Percentiles rank a stretch among this genome's conserved stretches.
phyloP scores from a whole-genome alignment of 192 early-diverging fungal species.

The Coemansia sp. region DNA sequence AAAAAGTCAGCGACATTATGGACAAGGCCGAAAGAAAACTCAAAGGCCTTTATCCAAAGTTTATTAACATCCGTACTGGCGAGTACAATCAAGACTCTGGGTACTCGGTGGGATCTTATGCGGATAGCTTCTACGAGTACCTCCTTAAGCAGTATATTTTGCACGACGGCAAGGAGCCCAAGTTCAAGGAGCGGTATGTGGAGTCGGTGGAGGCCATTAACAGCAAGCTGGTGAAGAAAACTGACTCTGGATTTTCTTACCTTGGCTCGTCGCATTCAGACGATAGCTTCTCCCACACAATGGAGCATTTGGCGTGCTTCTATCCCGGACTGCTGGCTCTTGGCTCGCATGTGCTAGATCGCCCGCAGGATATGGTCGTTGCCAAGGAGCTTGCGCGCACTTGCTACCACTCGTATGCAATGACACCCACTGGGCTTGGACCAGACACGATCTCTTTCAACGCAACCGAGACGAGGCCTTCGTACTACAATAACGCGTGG shows the following conservation, averaged over 20 bases:
- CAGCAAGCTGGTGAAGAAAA: slow-evolving; percentile 23
- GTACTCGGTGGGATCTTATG: slow-evolving; percentile 71
- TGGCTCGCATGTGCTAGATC: slow-evolving; percentile 53
- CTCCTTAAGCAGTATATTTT: slow-evolving; percentile 84
- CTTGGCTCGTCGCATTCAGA: slow-evolving; percentile 8
- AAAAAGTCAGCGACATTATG: slow-evolving; percentile 55
- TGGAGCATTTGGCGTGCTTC: slow-evolving; percentile 96
- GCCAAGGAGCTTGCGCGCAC: slow-evolving; percentile 72
- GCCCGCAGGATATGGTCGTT: slow-evolving; percentile 61
- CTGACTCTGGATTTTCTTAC: slow-evolving; percentile 3
- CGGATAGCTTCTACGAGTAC: slow-evolving; percentile 96
- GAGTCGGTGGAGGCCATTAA: slow-evolving; percentile 61
- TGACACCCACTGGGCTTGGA: slow-evolving; percentile 71
- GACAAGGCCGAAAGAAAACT: slow-evolving; percentile 35
- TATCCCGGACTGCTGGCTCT: slow-evolving; percentile 79
- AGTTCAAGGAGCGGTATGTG: slow-evolving; percentile 67
- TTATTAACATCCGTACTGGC: slow-evolving; percentile 24
- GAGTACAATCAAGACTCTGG: slow-evolving; percentile 19
- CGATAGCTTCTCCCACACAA: slow-evolving; percentile 53
- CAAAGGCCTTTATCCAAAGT: slow-evolving; percentile 76
- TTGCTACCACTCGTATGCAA: slow-evolving; percentile 76
- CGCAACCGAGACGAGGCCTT: no score
- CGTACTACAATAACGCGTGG: no score
- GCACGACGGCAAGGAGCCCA: slow-evolving; percentile 56
- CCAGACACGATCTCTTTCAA: slow-evolving; percentile 61